These are phyloP conservation scores for Coprinopsis strossmayeri DNA, from an alignment of 768 basidiomycete genomes.

Conservation along the genomic window DNA sequence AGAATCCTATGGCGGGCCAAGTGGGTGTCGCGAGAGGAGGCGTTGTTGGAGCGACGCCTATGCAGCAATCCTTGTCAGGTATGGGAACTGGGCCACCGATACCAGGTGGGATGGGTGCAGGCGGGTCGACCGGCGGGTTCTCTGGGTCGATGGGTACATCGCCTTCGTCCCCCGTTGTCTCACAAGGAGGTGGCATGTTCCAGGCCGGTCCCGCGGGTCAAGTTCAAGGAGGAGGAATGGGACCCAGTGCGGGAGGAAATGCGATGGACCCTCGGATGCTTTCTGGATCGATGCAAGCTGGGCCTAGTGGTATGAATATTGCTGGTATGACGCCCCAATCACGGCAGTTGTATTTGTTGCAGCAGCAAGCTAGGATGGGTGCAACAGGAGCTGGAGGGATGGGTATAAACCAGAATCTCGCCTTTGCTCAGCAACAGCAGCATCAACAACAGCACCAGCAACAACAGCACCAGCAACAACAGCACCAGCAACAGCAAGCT, in stretches of 20 bases:
- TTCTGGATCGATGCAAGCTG: conserved; percentile 6
- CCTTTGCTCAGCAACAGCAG: conserved; percentile 17
- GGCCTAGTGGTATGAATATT: conserved; percentile 4
- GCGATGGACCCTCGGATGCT: conserved; percentile 8
- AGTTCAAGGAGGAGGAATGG: conserved; percentile 6
- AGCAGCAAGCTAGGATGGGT: conserved; percentile 6
- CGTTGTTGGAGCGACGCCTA: conserved; percentile 1
- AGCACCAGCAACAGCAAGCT: conserved; percentile 28
- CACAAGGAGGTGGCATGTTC: neutral
- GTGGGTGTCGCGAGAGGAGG: conserved; percentile 9
- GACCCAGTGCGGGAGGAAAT: conserved; percentile 1
- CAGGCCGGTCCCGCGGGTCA: neutral
- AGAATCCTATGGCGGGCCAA: conserved; percentile 17
- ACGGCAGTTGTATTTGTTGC: conserved; percentile 4
- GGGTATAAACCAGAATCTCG: conserved; percentile 23
- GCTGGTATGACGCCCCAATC: conserved; percentile 5
- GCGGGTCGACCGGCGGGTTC: neutral
- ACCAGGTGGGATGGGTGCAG: neutral
- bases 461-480: conserved; percentile 12
- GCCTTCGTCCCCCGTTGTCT: neutral
- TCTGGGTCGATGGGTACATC: neutral
- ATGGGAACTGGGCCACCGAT: neutral
- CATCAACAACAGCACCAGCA: conserved; percentile 6
- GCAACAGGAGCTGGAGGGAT: conserved; percentile 12
- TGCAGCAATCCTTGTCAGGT: conserved; percentile 1